Conservation (phyloP, 129 eudicot genomes). For the Glebionis coronaria region DNA sequence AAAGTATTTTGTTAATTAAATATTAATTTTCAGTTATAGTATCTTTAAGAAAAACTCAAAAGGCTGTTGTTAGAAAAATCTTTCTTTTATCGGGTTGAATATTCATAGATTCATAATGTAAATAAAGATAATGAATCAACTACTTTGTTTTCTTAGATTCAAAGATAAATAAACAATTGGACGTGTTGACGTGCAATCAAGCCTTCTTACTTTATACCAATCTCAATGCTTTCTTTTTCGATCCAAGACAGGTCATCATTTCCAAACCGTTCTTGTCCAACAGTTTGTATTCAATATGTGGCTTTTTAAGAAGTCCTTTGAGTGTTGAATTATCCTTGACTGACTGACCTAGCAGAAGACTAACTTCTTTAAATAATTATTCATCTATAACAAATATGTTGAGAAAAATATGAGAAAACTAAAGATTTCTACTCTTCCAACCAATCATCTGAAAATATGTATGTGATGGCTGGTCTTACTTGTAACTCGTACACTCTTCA, state of each 20-base stretch:
- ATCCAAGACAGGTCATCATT: slow-evolving; percentile 51
- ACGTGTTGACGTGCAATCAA: slow-evolving; percentile 77
- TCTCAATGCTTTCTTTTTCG: slow-evolving; percentile 90
- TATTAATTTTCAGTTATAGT: too few species aligned
- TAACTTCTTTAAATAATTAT: slow-evolving; percentile 65
- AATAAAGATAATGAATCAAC: too few species aligned
- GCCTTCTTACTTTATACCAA: slow-evolving; percentile 95
- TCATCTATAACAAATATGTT: slow-evolving; percentile 46
- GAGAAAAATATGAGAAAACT: background rate
- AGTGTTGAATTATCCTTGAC: slow-evolving; percentile 73
- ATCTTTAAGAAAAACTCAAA: too few species aligned
- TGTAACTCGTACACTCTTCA: slow-evolving; percentile 60
- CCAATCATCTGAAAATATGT: background rate
- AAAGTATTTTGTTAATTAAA: too few species aligned
- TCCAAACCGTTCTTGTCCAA: slow-evolving; percentile 93
- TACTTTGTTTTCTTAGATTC: too few species aligned
- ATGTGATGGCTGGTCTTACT: slow-evolving; percentile 36
- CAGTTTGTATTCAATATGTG: slow-evolving; percentile 77
- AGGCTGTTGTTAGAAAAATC: too few species aligned
- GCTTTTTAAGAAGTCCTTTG: slow-evolving; percentile 81
- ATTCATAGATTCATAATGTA: too few species aligned
- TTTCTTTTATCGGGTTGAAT: too few species aligned
- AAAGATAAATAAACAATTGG: too few species aligned
- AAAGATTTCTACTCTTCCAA: slow-evolving; percentile 2
- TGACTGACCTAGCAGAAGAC: slow-evolving; percentile 66